A percentile compares a stretch with the other conserved stretches of the same genome.
Evolutionary conservation across 2,329 filamentous ascomycete genomes (phyloP).

Genomic region (Neobulgaria alba): DNA sequence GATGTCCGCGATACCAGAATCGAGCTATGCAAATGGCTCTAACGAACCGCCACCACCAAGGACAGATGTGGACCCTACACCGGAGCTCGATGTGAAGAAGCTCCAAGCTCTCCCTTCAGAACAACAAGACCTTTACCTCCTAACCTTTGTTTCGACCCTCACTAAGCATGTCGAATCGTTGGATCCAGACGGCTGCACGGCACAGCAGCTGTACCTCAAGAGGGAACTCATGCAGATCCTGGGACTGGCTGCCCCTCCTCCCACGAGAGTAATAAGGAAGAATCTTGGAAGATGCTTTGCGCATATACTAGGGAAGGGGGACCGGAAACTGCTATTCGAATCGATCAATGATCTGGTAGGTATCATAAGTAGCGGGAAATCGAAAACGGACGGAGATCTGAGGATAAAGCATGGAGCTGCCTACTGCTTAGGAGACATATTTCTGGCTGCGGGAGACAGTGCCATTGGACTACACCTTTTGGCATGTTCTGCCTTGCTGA

Average conservation of each 20-base stretch:
- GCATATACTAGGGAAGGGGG: constrained; percentile 74
- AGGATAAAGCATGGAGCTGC: constrained; percentile 81
- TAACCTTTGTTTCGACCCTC: constrained; percentile 79
- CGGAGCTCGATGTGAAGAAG: constrained; percentile 83
- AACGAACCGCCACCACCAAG: constrained; percentile 27
- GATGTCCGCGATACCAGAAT: constrained; percentile 27
- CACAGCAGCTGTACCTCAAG: constrained; percentile 86
- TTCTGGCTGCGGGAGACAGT: constrained; percentile 87
- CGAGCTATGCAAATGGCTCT: constrained; percentile 28
- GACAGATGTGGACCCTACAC: constrained; percentile 41
- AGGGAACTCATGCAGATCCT: constrained; percentile 92
- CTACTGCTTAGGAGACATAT: constrained; percentile 80
- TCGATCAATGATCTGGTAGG: constrained; percentile 80
- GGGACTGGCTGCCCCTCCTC: constrained; percentile 69
- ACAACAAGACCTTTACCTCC: constrained; percentile 89
- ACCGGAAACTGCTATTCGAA: constrained; percentile 87
- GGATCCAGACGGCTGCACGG: constrained; percentile 69
- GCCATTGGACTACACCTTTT: constrained; percentile 75
- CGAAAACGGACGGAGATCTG: constrained; percentile 65
- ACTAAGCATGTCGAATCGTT: constrained; percentile 71
- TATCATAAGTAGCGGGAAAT: constrained; percentile 66
- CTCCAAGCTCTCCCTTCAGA: constrained; percentile 83
- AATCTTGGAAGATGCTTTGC: constrained; percentile 79
- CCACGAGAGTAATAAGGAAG: constrained; percentile 82
- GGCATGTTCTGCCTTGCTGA: constrained; percentile 62